Percentiles rank a stretch among this genome's conserved stretches.
These are phyloP conservation scores for Leavenworthia alabamica DNA, from an alignment of 345 rosid species.

Conservation along the genomic window DNA sequence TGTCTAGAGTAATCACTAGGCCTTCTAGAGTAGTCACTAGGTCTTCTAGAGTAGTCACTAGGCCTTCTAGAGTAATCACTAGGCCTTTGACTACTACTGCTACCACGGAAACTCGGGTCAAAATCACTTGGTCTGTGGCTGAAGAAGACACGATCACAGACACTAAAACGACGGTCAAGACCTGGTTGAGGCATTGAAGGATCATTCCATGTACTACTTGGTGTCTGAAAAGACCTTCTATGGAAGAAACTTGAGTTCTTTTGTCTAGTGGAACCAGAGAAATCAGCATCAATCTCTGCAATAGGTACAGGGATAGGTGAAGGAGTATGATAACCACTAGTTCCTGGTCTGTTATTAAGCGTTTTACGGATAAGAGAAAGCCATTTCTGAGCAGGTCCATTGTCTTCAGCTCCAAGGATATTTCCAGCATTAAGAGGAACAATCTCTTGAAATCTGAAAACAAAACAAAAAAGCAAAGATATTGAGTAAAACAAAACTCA, in stretches of 20 bases:
- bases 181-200: constrained; percentile 69
- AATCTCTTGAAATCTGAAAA: constrained; percentile 88
- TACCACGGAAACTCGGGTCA: constrained; percentile 50
- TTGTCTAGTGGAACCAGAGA: constrained; percentile 83
- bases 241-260: constrained; percentile 82
- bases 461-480: neutral
- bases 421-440: constrained; percentile 98
- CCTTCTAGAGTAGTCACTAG: constrained; percentile 50
- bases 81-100: constrained; percentile 33
- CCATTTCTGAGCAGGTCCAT: constrained; percentile 99
- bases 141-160: constrained; percentile 88
- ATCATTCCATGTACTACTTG: constrained; percentile 67
- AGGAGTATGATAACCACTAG: constrained; percentile 73
- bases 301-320: constrained; percentile 93
- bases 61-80: constrained; percentile 31
- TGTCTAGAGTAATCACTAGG: constrained; percentile 73
- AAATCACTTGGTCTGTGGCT: constrained; percentile 80
- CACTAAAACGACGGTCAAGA: constrained; percentile 85
- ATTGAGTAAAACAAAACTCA: constrained; percentile 1
- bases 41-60: constrained; percentile 21
- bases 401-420: constrained; percentile 94
- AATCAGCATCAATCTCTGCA: constrained; percentile 85
- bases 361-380: constrained; percentile 69
- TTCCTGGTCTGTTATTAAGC: constrained; percentile 83
- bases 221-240: constrained; percentile 87